These are phyloP conservation scores for Ceratonia siliqua DNA, from an alignment of 306 rosid species.

Conservation along the genomic window DNA sequence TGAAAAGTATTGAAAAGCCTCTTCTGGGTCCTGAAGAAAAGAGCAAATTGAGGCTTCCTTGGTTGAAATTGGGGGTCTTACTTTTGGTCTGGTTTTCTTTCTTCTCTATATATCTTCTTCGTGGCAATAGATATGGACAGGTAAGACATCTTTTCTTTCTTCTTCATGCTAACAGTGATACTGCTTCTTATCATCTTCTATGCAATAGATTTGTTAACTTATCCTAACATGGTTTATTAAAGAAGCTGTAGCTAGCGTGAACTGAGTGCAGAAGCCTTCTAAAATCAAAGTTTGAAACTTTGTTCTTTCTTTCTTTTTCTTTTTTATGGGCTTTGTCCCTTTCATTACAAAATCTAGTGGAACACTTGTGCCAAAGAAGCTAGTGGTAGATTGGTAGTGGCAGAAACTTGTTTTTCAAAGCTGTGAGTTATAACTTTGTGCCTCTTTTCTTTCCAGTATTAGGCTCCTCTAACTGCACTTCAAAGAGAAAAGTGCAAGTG, in stretches of 20 bases:
- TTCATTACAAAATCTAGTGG: not conserved
- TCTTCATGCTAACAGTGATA: no score
- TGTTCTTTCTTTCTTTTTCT: not conserved
- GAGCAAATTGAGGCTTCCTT: constrained; percentile 49
- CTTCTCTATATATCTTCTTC: constrained; percentile 67
- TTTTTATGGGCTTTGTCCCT: not conserved
- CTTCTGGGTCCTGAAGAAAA: constrained; percentile 42
- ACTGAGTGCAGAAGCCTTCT: not conserved
- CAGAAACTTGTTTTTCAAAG: not conserved
- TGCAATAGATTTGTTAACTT: not conserved
- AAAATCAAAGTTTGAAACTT: not conserved
- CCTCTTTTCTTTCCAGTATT: not conserved
- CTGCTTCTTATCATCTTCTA: not conserved
- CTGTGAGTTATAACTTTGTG: not conserved
- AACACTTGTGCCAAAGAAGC: not conserved
- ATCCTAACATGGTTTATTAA: not conserved
- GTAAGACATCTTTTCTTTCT: constrained; percentile 29
- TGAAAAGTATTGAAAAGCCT: constrained; percentile 40
- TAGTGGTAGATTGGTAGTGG: no score
- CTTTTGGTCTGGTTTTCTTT: constrained; percentile 78
- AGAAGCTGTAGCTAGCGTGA: no score
- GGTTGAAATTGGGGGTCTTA: constrained; percentile 64
- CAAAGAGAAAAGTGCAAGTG: no score
- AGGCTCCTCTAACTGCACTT: no score
- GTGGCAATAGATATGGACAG: constrained; percentile 75